phyloP scores from a whole-genome alignment of 2,329 filamentous ascomycete species.

The Cercospora janseana region DNA sequence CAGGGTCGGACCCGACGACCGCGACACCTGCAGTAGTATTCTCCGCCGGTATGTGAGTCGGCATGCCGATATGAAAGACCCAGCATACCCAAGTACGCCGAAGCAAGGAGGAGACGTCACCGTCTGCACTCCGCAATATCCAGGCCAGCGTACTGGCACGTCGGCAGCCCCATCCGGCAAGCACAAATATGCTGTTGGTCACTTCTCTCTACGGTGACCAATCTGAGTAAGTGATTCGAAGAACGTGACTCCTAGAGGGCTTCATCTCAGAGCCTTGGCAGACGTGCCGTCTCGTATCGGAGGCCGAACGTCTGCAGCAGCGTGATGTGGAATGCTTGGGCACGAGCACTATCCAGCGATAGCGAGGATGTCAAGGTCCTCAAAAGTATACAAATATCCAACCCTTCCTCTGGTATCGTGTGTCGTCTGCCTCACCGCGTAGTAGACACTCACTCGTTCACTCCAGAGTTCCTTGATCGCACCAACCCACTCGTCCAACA shows the following conservation, averaged over 20 bases:
- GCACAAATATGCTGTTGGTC: not conserved
- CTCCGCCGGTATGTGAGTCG: not conserved
- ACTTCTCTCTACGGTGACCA: not conserved
- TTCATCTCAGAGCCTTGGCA: not conserved
- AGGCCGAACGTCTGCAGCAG: not conserved
- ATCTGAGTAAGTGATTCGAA: not conserved
- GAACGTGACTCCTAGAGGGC: not conserved
- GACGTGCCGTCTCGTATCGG: not conserved
- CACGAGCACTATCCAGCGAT: not conserved
- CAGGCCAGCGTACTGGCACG: not conserved
- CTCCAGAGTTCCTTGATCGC: no score
- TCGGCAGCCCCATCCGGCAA: not conserved
- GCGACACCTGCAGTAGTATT: no score
- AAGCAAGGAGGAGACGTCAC: not conserved
- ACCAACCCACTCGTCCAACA: slow-evolving; percentile 2
- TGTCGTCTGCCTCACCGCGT: not conserved
- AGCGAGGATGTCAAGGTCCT: no score
- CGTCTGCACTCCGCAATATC: slow-evolving; percentile 1
- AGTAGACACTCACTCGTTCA: not conserved
- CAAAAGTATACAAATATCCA: not conserved
- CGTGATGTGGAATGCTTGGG: not conserved
- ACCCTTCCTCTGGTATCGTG: no score
- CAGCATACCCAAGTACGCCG: slow-evolving; percentile 7
- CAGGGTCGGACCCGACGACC: no score
- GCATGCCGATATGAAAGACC: slow-evolving; percentile 1